These are phyloP conservation scores for Penicillium pancosmium DNA, from an alignment of 495 filamentous ascomycete genomes.

Conservation along the genomic window DNA sequence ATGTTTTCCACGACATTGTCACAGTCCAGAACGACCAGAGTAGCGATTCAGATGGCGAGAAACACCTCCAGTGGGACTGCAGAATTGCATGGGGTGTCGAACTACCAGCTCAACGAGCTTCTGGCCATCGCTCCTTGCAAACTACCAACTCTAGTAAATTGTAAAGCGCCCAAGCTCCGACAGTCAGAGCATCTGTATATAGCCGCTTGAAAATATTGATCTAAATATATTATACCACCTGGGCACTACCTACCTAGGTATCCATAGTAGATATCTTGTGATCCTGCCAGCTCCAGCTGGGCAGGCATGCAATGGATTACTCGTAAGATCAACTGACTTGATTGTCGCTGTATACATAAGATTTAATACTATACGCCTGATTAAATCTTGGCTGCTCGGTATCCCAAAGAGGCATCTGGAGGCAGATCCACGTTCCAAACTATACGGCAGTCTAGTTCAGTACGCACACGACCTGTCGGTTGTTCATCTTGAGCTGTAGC, in stretches of 20 bases:
- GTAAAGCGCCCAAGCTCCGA: not conserved
- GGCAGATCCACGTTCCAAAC: constrained; percentile 39
- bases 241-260: no score
- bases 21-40: not conserved
- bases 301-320: no score
- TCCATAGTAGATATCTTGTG: no score
- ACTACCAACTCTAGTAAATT: constrained; percentile 24
- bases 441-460: constrained; percentile 35
- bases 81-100: constrained; percentile 38
- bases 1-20: constrained; percentile 35
- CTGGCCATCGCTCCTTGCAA: constrained; percentile 34
- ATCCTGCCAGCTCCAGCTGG: no score
- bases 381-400: constrained; percentile 26
- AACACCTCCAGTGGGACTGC: constrained; percentile 37
- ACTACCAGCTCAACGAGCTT: constrained; percentile 26
- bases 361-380: not conserved
- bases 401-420: constrained; percentile 25
- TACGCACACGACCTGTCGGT: constrained; percentile 1
- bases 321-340: no score
- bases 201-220: not conserved
- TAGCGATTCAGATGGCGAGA: constrained; percentile 5
- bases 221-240: not conserved
- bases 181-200: not conserved
- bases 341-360: no score
- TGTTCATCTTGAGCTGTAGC: not conserved